Evolutionary conservation across 2,329 filamentous ascomycete species (phyloP).

Genomic region (Fusarium multiceps): DNA sequence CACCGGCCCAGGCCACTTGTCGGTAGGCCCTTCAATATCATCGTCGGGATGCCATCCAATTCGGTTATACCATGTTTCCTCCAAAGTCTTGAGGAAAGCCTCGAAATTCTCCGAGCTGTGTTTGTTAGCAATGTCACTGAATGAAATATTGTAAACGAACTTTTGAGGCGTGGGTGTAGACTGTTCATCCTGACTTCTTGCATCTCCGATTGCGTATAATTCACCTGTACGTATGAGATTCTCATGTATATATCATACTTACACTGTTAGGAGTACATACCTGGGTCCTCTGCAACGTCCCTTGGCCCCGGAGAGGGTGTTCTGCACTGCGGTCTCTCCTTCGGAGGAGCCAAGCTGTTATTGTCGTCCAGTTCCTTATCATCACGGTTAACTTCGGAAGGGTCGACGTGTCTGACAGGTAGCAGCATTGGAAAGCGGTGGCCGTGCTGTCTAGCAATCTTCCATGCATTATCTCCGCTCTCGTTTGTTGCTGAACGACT

Average conservation of each 20-base stretch:
- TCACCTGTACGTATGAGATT: background rate
- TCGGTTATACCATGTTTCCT: slow-evolving; percentile 24
- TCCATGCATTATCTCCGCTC: slow-evolving; percentile 1
- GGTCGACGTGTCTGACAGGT: background rate
- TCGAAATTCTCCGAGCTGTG: background rate
- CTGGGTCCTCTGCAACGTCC: background rate
- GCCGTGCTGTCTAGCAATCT: background rate
- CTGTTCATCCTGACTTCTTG: background rate
- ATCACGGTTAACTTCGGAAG: background rate
- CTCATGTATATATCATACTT: fast-evolving
- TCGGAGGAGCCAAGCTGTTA: background rate
- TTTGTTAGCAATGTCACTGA: background rate
- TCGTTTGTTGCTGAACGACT: background rate
- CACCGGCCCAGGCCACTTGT: slow-evolving; percentile 22
- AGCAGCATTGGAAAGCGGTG: background rate
- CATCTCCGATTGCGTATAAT: slow-evolving; percentile 6
- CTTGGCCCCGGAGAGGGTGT: slow-evolving; percentile 1
- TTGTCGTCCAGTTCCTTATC: background rate
- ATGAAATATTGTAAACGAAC: background rate
- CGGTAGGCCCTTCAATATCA: background rate
- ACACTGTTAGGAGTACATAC: background rate
- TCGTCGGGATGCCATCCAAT: slow-evolving; percentile 26
- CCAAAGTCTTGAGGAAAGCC: slow-evolving; percentile 5
- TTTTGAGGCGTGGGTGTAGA: background rate
- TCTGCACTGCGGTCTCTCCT: background rate